Percentiles rank a stretch among this genome's conserved stretches.
Conservation (phyloP, 768 basidiomycete genomes). For the Lenzites betulinus region DNA sequence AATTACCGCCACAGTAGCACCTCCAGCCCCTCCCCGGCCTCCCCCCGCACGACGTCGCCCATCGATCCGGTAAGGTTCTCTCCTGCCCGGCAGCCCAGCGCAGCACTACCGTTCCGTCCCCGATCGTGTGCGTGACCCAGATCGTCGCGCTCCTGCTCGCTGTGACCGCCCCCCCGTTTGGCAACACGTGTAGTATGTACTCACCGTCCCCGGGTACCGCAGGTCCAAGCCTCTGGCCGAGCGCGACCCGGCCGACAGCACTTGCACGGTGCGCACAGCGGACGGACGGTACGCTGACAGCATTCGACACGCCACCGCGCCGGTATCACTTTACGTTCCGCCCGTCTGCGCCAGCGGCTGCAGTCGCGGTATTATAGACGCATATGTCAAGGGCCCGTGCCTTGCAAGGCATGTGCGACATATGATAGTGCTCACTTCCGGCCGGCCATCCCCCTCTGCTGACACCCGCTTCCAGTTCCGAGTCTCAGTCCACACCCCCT, state of each 20-base stretch:
- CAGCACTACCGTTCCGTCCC: conserved; percentile 2
- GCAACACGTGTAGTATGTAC: not conserved
- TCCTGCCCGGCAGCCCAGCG: not conserved
- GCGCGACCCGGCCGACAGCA: conserved; percentile 7
- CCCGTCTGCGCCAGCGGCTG: not conserved
- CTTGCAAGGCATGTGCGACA: conserved; percentile 2
- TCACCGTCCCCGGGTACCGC: not conserved
- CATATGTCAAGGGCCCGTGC: not conserved
- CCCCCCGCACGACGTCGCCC: not conserved
- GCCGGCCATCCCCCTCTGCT: not conserved
- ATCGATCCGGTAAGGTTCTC: not conserved
- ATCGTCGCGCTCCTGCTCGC: conserved; percentile 3
- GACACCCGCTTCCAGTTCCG: not conserved
- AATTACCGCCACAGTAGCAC: conserved; percentile 9
- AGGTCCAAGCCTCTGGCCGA: conserved; percentile 7
- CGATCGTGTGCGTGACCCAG: conserved; percentile 1
- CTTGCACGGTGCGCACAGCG: not conserved
- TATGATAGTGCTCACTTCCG: conserved; percentile 11
- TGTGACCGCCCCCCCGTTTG: not conserved
- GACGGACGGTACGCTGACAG: not conserved
- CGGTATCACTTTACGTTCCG: not conserved
- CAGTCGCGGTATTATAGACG: not conserved
- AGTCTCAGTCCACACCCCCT: not conserved
- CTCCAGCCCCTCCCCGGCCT: not conserved
- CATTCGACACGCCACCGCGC: not conserved